phyloP scores from a whole-genome alignment of 352 stramenopile genomes.

The Pythium scleroteichum region DNA sequence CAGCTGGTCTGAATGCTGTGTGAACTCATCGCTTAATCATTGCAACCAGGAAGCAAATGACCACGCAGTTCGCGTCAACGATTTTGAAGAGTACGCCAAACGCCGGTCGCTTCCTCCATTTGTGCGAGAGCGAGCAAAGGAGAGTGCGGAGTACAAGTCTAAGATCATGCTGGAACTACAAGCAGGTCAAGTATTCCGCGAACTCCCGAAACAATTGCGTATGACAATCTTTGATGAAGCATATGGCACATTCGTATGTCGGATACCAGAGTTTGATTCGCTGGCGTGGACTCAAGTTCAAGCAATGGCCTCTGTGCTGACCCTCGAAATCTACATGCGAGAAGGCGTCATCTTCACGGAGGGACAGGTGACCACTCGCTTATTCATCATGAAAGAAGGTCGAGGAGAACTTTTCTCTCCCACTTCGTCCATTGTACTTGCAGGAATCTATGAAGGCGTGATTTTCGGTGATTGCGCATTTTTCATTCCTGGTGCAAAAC shows the following conservation, averaged over 20 bases:
- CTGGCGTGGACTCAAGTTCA: conserved; percentile 34
- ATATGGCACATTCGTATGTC: conserved; percentile 39
- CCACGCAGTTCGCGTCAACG: conserved; percentile 45
- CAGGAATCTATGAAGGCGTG: conserved; percentile 23
- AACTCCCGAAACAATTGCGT: conserved; percentile 38
- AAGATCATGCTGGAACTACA: conserved; percentile 47
- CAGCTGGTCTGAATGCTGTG: too few relatives aligned
- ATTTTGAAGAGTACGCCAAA: conserved; percentile 70
- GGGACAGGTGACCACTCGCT: conserved; percentile 32
- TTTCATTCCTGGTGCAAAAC: conserved; percentile 42
- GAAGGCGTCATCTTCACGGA: conserved; percentile 52
- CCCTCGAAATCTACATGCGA: conserved; percentile 54
- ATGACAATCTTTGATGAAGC: conserved; percentile 47
- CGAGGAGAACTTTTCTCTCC: conserved; percentile 44
- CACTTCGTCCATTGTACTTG: conserved; percentile 39
- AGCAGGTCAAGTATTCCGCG: conserved; percentile 32
- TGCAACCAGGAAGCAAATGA: conserved; percentile 39
- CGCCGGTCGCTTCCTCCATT: conserved; percentile 36
- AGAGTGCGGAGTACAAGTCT: conserved; percentile 54
- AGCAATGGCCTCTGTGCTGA: conserved; percentile 40
- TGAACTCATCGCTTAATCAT: too few relatives aligned
- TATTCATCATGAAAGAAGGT: conserved; percentile 59
- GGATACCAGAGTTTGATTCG: conserved; percentile 36
- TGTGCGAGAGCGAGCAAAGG: conserved; percentile 49
- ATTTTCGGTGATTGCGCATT: conserved; percentile 66